Evolutionary conservation across 1,284 basidiomycete genomes (phyloP).

Genomic region (Caloboletus firmus): DNA sequence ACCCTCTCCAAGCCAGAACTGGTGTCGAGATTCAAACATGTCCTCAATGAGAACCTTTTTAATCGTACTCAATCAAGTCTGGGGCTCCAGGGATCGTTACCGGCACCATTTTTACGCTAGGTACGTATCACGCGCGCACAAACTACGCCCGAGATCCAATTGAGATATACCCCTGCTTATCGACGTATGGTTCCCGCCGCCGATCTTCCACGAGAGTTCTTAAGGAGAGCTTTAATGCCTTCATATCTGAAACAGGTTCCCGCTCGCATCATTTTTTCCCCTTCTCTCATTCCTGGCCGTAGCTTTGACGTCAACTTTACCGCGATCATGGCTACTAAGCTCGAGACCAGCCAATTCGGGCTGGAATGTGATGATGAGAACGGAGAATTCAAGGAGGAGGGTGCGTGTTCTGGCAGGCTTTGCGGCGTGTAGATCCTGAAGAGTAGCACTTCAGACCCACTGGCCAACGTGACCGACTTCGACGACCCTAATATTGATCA

Average conservation of each 20-base stretch:
- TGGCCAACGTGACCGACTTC: constrained; percentile 36
- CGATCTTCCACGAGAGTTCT: neutral
- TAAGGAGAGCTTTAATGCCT: neutral
- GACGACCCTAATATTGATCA: constrained; percentile 68
- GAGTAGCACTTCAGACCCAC: constrained; percentile 7
- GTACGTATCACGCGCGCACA: no score
- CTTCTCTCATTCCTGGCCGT: no score
- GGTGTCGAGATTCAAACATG: no score
- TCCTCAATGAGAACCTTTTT: no score
- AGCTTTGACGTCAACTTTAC: neutral
- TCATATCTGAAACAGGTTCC: no score
- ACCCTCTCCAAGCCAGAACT: no score
- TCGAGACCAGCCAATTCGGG: neutral
- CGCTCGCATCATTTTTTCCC: neutral
- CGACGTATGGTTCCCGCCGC: neutral
- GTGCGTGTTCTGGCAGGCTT: neutral
- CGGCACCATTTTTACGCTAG: no score
- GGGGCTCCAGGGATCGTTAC: no score
- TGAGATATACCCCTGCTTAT: constrained; percentile 15
- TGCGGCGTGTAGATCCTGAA: neutral
- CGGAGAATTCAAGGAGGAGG: neutral
- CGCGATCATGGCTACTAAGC: constrained; percentile 14
- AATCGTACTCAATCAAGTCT: no score
- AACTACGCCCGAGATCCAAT: no score
- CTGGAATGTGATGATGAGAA: constrained; percentile 16